Percentiles rank a stretch among this genome's conserved stretches.
Evolutionary conservation across 139 green algal genomes (phyloP).

Genomic region (Chlamydomonas schloesseri): DNA sequence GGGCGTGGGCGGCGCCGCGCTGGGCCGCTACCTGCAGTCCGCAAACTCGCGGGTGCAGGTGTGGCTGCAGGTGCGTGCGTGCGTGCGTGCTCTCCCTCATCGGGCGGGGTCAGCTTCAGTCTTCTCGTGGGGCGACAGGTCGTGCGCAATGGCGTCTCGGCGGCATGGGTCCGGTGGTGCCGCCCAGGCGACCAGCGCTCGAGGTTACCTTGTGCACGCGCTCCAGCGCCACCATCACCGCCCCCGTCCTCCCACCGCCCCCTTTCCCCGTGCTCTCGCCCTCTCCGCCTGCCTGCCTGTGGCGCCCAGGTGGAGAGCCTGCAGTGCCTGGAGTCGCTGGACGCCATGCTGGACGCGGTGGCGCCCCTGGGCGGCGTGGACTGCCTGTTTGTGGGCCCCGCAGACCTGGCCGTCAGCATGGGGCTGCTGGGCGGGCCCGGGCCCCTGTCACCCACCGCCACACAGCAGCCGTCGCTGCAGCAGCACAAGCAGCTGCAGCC

Average conservation of each 20-base stretch:
- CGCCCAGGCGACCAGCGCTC: too few species aligned
- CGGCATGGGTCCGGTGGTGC: too few species aligned
- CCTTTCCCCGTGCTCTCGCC: too few species aligned
- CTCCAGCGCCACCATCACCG: not conserved
- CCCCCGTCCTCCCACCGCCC: too few species aligned
- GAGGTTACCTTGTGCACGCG: too few species aligned
- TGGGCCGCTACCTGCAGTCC: not conserved
- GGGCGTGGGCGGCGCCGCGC: not conserved
- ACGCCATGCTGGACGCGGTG: constrained; percentile 2
- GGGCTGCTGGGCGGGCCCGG: not conserved
- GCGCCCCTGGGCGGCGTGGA: constrained; percentile 13
- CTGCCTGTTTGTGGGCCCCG: constrained; percentile 29
- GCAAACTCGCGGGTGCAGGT: constrained; percentile 27
- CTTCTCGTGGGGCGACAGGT: too few species aligned
- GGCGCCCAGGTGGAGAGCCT: constrained; percentile 16
- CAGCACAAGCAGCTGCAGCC: too few species aligned
- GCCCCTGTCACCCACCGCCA: too few species aligned
- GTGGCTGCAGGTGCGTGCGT: constrained; percentile 28
- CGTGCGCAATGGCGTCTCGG: not conserved
- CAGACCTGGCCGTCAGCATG: constrained; percentile 29
- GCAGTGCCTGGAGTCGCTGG: constrained; percentile 9
- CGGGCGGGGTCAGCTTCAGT: too few species aligned
- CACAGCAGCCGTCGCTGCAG: too few species aligned
- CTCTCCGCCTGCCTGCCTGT: too few species aligned
- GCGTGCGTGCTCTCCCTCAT: too few species aligned